phyloP scores from a whole-genome alignment of 2,329 filamentous ascomycete species.

The Aspergillus pseudoglaucus region DNA sequence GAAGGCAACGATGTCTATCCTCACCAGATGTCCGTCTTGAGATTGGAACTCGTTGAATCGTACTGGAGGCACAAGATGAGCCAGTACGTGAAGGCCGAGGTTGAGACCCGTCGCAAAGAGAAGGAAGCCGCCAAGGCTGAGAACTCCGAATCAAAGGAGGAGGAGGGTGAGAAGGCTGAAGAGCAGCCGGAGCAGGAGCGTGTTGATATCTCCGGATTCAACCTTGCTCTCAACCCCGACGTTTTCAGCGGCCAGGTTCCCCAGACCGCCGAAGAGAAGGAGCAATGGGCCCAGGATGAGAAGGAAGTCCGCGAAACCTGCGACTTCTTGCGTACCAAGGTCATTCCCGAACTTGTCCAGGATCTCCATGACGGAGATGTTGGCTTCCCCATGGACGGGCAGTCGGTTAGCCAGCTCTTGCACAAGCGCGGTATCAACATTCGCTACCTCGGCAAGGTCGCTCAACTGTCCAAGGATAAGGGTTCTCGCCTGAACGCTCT shows the following conservation, averaged over 20 bases:
- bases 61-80: conserved; percentile 81
- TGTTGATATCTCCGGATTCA: conserved; percentile 81
- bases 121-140: conserved; percentile 31
- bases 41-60: conserved; percentile 81
- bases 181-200: conserved; percentile 51
- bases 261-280: conserved; percentile 84
- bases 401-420: conserved; percentile 76
- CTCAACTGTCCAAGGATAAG: conserved; percentile 59
- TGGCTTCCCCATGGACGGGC: conserved; percentile 97
- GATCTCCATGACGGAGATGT: conserved; percentile 89
- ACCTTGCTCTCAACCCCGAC: conserved; percentile 86
- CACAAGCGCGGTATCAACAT: conserved; percentile 98
- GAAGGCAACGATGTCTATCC: conserved; percentile 63
- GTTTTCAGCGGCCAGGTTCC: conserved; percentile 89
- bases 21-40: conserved; percentile 90
- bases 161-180: conserved; percentile 37
- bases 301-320: conserved; percentile 80
- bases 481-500: conserved; percentile 70
- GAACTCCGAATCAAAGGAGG: conserved; percentile 32
- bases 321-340: conserved; percentile 65
- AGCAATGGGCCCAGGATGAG: conserved; percentile 75
- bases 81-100: conserved; percentile 75
- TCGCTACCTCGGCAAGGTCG: conserved; percentile 84
- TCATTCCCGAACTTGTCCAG: conserved; percentile 77
- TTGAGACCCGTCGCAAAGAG: conserved; percentile 55